phyloP scores from a whole-genome alignment of 176 grass and related monocot species.

The Triticum dicoccoides region DNA sequence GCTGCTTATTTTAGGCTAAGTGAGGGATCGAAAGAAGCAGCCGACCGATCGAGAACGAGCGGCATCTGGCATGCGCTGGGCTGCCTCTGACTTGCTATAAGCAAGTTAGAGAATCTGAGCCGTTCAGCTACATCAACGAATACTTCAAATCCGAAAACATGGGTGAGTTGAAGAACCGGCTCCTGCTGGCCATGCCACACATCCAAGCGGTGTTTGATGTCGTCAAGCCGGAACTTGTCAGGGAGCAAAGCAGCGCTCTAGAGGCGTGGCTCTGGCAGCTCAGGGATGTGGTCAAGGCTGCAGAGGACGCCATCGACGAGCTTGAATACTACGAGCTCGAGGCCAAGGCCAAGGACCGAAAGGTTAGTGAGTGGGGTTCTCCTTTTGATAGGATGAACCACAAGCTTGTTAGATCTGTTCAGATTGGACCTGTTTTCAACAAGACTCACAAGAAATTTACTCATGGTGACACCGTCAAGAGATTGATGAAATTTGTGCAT shows the following conservation, averaged over 20 bases:
- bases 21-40: too few species aligned
- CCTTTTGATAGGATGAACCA: background rate
- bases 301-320: slow-evolving; percentile 34
- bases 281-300: slow-evolving; percentile 23
- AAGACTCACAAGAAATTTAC: background rate
- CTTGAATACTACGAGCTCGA: slow-evolving; percentile 14
- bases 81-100: too few species aligned
- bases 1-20: too few species aligned
- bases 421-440: background rate
- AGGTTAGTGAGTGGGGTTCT: background rate
- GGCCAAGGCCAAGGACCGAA: slow-evolving; percentile 3
- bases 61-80: too few species aligned
- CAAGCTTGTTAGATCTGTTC: slow-evolving; percentile 20
- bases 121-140: background rate
- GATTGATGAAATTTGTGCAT: background rate
- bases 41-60: too few species aligned
- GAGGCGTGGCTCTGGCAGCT: slow-evolving; percentile 38
- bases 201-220: slow-evolving; percentile 17
- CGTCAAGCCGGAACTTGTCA: background rate
- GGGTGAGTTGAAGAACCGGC: background rate
- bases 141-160: background rate
- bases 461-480: slow-evolving; percentile 2
- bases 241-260: slow-evolving; percentile 13
- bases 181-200: slow-evolving; percentile 11
- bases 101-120: too few species aligned